Evolutionary conservation across 352 stramenopile species (phyloP), one percentile per base, ranked within the genome.

Genomic region (Pythium insidiosum): DNA sequence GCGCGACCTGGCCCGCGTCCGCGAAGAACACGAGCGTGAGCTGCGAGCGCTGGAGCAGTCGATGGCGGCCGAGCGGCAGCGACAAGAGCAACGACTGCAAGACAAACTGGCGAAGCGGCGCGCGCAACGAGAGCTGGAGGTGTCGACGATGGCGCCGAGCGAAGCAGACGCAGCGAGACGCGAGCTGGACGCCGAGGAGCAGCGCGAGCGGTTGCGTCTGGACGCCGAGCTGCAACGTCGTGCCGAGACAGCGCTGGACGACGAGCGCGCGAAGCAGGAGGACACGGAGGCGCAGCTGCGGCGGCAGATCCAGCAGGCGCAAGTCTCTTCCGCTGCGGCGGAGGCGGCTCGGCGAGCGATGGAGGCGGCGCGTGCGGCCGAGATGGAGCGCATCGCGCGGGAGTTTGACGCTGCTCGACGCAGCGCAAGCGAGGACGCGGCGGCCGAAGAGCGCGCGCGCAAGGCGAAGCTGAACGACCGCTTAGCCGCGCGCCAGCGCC

Each of bases 61-160:
- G 5, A 36, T 58, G 6, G 50, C 21, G 1, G 36, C 47, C 18
- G 47, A 48, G 11, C 73, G 82, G 25, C 61, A 63, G 26, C 61
- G 69, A 12, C 76, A 87, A 41, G 76, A 88, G 47, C 53, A 73
- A 25, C 81, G 79, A 31, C 53, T 89, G 16, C 67, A 66, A 12
- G 53, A 62, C 19, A 53, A 58, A 15, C 47, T 66, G 13, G 36
- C 35, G 4, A 28, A 24, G 3, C 39, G 43, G 9, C 57, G 51
- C n/a, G 16, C 33, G 11, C 53, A 61, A 24, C 44, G 44, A 5
- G 35, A 58, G 28, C 16, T 28, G 12, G 43, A 49, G 18, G 12
- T 47, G n/a, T 23, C 24, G 2, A 13, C 5, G 4, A 15, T 13
- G 12, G 38, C n/a, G n/a, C n/a, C n/a, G n/a, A n/a, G 34, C 1